phyloP scores from a whole-genome alignment of 2,329 filamentous ascomycete species.

The Trichoderma pleuroti region DNA sequence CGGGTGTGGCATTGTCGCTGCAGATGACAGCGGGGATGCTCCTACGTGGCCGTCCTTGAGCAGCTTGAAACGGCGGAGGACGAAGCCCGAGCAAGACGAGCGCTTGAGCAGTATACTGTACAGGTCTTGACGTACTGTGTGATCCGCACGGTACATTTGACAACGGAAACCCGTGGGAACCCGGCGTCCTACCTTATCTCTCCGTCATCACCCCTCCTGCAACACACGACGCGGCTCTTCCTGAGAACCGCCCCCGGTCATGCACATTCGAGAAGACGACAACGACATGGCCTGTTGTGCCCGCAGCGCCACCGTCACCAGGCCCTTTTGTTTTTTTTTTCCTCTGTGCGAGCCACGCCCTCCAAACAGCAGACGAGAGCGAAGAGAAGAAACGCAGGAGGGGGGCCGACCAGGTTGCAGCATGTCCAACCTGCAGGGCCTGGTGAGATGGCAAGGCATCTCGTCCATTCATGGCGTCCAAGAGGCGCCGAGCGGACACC shows the following conservation, averaged over 20 bases:
- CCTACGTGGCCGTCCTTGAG: not conserved
- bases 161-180: not conserved
- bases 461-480: not conserved
- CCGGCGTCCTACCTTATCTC: not conserved
- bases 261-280: not conserved
- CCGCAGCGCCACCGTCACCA: not conserved
- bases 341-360: not conserved
- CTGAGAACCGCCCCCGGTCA: not conserved
- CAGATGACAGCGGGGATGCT: not conserved
- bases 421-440: not conserved
- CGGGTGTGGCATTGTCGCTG: not conserved
- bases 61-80: not conserved
- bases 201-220: not conserved
- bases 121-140: not conserved
- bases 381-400: not conserved
- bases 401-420: not conserved
- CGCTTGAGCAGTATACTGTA: not conserved
- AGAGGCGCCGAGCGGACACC: conserved; percentile 4
- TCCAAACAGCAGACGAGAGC: not conserved
- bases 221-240: not conserved
- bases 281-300: not conserved
- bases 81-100: not conserved
- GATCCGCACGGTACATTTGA: not conserved
- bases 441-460: not conserved
- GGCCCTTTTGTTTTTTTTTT: not conserved